Conservation (phyloP, 2,329 filamentous ascomycete species). For the Beauveria caledonica region DNA sequence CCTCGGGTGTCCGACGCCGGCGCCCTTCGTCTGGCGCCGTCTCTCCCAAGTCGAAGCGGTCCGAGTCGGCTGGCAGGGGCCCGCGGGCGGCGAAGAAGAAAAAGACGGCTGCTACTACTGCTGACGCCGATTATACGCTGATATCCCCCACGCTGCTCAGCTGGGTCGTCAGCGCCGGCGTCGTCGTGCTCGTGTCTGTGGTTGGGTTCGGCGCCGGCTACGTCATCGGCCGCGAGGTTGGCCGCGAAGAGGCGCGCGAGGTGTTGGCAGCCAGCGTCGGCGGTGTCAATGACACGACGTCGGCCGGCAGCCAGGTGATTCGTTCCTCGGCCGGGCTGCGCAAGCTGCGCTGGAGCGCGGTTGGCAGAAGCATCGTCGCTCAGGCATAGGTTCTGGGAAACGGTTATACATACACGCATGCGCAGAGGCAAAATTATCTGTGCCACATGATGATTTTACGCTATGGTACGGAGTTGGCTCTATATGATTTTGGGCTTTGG, state of each 20-base stretch:
- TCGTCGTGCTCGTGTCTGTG: slow-evolving; percentile 59
- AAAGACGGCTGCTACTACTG: slow-evolving; percentile 31
- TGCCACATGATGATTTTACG: neutral
- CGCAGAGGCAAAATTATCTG: neutral
- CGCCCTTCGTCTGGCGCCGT: slow-evolving; percentile 19
- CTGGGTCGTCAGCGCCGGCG: slow-evolving; percentile 58
- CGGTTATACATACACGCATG: slow-evolving; percentile 5
- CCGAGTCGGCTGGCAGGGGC: slow-evolving; percentile 29
- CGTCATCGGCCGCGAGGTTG: slow-evolving; percentile 59
- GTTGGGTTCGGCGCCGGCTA: slow-evolving; percentile 63
- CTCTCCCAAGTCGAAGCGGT: slow-evolving; percentile 43
- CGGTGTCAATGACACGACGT: slow-evolving; percentile 35
- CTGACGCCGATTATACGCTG: slow-evolving; percentile 26
- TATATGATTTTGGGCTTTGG: neutral
- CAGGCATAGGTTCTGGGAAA: slow-evolving; percentile 4
- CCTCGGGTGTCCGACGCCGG: slow-evolving; percentile 13
- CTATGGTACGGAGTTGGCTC: slow-evolving; percentile 2
- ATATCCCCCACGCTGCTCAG: slow-evolving; percentile 54
- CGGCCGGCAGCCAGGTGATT: slow-evolving; percentile 46
- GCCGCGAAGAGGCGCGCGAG: slow-evolving; percentile 44
- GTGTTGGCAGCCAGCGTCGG: slow-evolving; percentile 34
- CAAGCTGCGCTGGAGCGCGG: slow-evolving; percentile 46
- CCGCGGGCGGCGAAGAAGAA: slow-evolving; percentile 52
- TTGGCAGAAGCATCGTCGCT: slow-evolving; percentile 43
- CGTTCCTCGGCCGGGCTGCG: slow-evolving; percentile 42